Base-by-base conservation (phyloP, 345 rosid genomes). In the Eucalyptus cloeziana region DNA sequence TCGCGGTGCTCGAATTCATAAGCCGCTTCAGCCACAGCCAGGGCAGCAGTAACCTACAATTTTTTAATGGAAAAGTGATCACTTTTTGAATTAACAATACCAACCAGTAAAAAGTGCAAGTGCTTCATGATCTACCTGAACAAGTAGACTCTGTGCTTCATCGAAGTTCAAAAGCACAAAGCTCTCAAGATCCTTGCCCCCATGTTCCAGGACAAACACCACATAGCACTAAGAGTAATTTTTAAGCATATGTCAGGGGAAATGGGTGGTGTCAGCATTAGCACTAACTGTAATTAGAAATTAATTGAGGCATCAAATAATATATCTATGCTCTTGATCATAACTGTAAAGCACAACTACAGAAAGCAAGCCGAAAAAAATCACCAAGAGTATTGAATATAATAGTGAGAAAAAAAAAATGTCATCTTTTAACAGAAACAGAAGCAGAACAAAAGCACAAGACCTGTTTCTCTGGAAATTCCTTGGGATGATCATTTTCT, bases 1-100 rank as follows among this genome's bases (percentile, higher is more conserved):
- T 97, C 99, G 14, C 99, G 95, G 88, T 97, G 99, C 92, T 98
- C 99, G 24, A 98, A 98, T 92, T 96, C 99, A 91, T 93, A 98
- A 87, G 98, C 98, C 91, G 94, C 96, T 95, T 98, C 99, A 90
- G 99, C 96, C 91, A 96, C 96, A 30, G 98, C 99, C 86, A 98
- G 89, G 86, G 95, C 99, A 92, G 94, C 96, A n/a, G 95, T 94
- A 90, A 96, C 98, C 99, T 98, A 91, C 88, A 92, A 89, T 89
- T 90, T 89, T 87, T 49, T 0, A 6, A 88, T 89, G 11, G 30
- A 44, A 86, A 24, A 86, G 13, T 5, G 51, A 86, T 76, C 86
- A 88, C 33, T 67, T 85, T 49, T 43, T 47, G 50, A 60, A 19
- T 83, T 71, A 87, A 50, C 19, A 44, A 50, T 69, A 85, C 49